These are phyloP conservation scores for Nothopassalora personata DNA, from an alignment of 2,329 filamentous ascomycete species.

Conservation along the genomic window DNA sequence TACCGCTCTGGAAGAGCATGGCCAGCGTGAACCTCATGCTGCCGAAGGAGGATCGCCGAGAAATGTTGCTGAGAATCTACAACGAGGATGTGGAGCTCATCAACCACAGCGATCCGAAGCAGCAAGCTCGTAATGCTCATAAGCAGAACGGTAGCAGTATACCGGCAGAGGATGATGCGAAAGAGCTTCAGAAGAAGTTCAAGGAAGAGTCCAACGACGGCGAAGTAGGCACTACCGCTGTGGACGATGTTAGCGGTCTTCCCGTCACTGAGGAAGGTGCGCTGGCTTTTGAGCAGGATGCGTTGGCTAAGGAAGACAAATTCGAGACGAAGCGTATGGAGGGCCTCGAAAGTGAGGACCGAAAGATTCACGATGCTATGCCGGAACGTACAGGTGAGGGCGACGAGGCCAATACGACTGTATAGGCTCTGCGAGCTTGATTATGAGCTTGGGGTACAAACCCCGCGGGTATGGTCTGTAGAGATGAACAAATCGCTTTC, in stretches of 20 bases:
- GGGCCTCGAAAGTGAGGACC: slow-evolving; percentile 32
- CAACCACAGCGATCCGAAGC: slow-evolving; percentile 49
- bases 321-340: slow-evolving; percentile 38
- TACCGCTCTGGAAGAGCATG: slow-evolving; percentile 91
- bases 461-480: not conserved
- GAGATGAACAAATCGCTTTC: not conserved
- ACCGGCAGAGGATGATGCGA: slow-evolving; percentile 17
- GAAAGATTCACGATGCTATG: slow-evolving; percentile 39
- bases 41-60: slow-evolving; percentile 88
- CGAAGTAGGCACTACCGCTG: slow-evolving; percentile 8
- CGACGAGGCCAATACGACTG: slow-evolving; percentile 44
- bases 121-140: slow-evolving; percentile 11
- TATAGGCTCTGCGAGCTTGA: slow-evolving; percentile 29
- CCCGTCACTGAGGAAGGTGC: slow-evolving; percentile 21
- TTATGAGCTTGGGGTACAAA: not conserved
- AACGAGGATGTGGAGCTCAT: slow-evolving; percentile 83
- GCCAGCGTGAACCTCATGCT: slow-evolving; percentile 94
- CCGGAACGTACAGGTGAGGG: slow-evolving; percentile 42
- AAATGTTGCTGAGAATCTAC: slow-evolving; percentile 85
- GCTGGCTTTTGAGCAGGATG: slow-evolving; percentile 33
- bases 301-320: slow-evolving; percentile 37
- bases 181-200: slow-evolving; percentile 13
- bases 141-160: slow-evolving; percentile 12
- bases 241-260: slow-evolving; percentile 6
- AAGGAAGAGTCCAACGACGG: slow-evolving; percentile 11